These are phyloP conservation scores for Lumnitzera racemosa DNA, from an alignment of 345 rosid species.

Conservation along the genomic window DNA sequence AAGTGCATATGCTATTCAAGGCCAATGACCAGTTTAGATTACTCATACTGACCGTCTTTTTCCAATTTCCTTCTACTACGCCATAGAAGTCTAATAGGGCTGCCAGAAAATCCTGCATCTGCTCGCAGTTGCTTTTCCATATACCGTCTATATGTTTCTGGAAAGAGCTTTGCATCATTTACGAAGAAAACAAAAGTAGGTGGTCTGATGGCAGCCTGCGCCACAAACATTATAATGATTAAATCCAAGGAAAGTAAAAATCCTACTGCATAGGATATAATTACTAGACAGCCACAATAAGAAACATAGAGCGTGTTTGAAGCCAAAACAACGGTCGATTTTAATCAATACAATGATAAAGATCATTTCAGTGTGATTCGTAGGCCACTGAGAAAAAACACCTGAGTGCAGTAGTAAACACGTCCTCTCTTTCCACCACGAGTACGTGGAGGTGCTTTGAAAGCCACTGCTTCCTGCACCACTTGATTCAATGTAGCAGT, in stretches of 20 bases:
- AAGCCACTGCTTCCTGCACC: conserved; percentile 76
- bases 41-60: conserved; percentile 21
- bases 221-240: conserved; percentile 6
- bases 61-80: conserved; percentile 78
- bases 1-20: no score
- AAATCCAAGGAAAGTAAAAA: neutral
- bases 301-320: neutral
- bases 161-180: conserved; percentile 79
- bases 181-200: conserved; percentile 96
- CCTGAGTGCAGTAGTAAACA: conserved; percentile 90
- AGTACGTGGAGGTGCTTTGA: conserved; percentile 90
- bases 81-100: conserved; percentile 91
- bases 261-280: no score
- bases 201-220: conserved; percentile 94
- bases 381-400: conserved; percentile 12
- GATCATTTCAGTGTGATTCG: no score
- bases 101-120: conserved; percentile 81
- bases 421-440: conserved; percentile 90
- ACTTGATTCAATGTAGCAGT: conserved; percentile 83
- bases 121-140: conserved; percentile 92
- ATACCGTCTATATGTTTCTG: conserved; percentile 82
- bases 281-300: neutral
- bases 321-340: neutral
- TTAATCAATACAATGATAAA: no score
- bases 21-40: no score